phyloP scores from a whole-genome alignment of 139 green algal species.

The Closterium sp. region DNA sequence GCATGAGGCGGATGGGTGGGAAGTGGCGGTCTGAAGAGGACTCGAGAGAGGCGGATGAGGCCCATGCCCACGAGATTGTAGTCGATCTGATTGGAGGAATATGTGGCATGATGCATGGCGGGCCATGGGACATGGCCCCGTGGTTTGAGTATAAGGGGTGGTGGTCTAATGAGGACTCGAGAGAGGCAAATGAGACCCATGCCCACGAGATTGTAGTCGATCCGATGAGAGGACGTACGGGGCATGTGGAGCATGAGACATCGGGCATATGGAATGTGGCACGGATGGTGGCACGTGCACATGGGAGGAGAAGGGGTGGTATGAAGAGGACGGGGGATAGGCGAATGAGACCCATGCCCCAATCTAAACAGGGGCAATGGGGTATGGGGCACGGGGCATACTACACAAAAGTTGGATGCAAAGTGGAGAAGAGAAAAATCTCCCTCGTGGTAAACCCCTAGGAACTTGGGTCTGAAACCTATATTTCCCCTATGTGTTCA shows the following conservation, averaged over 20 bases:
- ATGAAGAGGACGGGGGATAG: too few species aligned
- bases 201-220: conserved; percentile 89
- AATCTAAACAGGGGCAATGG: too few species aligned
- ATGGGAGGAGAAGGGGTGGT: too few species aligned
- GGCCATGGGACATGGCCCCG: neutral
- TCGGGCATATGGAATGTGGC: too few species aligned
- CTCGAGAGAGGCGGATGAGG: conserved; percentile 61
- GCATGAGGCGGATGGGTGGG: conserved; percentile 32
- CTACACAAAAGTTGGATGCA: neutral
- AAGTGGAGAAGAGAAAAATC: too few species aligned
- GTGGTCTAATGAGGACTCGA: conserved; percentile 63
- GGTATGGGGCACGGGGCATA: neutral
- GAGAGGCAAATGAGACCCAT: conserved; percentile 75
- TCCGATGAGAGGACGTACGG: conserved; percentile 53
- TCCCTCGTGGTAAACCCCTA: neutral
- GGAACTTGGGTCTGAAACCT: neutral
- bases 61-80: conserved; percentile 91
- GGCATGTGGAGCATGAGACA: neutral
- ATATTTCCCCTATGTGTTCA: neutral
- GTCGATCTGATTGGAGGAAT: conserved; percentile 67
- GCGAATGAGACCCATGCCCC: too few species aligned
- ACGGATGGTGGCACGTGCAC: too few species aligned
- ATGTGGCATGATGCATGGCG: too few species aligned
- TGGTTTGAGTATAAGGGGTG: too few species aligned
- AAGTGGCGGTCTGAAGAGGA: conserved; percentile 64